Base-by-base conservation (phyloP, 1,284 basidiomycete genomes). In the Moesziomyces parantarcticus region DNA sequence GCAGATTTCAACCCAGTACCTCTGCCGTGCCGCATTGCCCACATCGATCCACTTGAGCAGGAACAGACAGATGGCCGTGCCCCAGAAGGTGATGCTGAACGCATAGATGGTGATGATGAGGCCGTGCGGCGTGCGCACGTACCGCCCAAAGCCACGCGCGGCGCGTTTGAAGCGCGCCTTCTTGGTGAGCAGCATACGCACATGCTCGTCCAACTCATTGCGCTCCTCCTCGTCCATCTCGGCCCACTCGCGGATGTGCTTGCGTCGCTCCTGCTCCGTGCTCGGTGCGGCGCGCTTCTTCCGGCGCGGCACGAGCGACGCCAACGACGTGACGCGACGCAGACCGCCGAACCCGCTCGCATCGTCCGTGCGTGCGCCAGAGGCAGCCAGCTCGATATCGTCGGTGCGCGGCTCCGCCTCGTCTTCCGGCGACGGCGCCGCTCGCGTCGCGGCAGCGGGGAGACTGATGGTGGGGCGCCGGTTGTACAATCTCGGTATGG, bases 101-200 rank as follows among this genome's bases (percentile, higher is more conserved):
- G 77, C 80, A 41, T 83, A 83, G 11, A 63, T 59, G 4, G 77
- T 79, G 46, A 83, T 75, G 57, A 83, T 80, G 50, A 82, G 78
- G 32, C 81, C 81, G 47, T 78, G 78, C 16, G 78, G 77, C 22
- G 81, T 83, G 50, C 68, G 59, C 22, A 81, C 74, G 56, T 79
- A 83, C 26, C 68, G 51, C 54, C 70, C 70, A 52, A 83, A 83
- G 8, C 81, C 81, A 18, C 58, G 58, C 2, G 63, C 47, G 16
- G 66, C 70, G 23, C 80, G 76, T 40, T 72, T 75, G 56, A 79
- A 69, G 59, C 88, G 90, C 29, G 89, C 88, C 34, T 88, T 88
- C 65, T 89, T 89, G 23, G 87, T 87, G 16, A 96, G 87, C 3
- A 93, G 88, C 71, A 92, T 88, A 56, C 91, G 89, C 22, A 96